phyloP scores from a whole-genome alignment of 768 basidiomycete genomes.

The Mycena rebaudengoi region DNA sequence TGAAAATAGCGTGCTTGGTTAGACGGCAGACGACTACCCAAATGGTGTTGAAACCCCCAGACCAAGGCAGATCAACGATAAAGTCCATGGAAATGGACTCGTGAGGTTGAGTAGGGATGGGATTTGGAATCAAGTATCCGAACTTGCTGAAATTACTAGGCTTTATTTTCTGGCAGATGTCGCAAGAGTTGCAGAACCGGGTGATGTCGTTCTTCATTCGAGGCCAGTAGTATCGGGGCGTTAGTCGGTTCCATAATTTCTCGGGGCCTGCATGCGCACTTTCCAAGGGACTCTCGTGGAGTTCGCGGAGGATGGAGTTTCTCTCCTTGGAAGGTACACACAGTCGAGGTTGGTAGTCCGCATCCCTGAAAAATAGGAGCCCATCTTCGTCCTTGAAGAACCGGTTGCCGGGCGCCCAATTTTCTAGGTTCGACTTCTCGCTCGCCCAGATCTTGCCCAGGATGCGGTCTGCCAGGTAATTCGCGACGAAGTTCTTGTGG shows the following conservation, averaged over 20 bases:
- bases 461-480: too few relatives aligned
- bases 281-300: conserved; percentile 9
- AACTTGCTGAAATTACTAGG: neutral
- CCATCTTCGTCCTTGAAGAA: conserved; percentile 22
- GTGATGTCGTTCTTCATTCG: neutral
- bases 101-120: conserved; percentile 30
- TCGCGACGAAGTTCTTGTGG: too few relatives aligned
- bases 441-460: too few relatives aligned
- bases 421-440: neutral
- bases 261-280: conserved; percentile 7
- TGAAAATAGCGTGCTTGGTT: conserved; percentile 14
- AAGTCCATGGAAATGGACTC: too few relatives aligned
- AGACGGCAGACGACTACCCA: neutral
- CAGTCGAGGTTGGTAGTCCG: conserved; percentile 17
- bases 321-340: conserved; percentile 20
- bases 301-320: neutral
- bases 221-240: neutral
- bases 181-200: neutral
- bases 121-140: conserved; percentile 31
- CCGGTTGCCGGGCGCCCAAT: conserved; percentile 8
- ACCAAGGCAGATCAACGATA: too few relatives aligned
- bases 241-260: neutral
- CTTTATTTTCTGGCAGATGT: too few relatives aligned
- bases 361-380: conserved; percentile 24
- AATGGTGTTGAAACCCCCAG: too few relatives aligned